phyloP scores from a whole-genome alignment of 192 early-diverging fungal genomes.

The Radiomyces spectabilis region DNA sequence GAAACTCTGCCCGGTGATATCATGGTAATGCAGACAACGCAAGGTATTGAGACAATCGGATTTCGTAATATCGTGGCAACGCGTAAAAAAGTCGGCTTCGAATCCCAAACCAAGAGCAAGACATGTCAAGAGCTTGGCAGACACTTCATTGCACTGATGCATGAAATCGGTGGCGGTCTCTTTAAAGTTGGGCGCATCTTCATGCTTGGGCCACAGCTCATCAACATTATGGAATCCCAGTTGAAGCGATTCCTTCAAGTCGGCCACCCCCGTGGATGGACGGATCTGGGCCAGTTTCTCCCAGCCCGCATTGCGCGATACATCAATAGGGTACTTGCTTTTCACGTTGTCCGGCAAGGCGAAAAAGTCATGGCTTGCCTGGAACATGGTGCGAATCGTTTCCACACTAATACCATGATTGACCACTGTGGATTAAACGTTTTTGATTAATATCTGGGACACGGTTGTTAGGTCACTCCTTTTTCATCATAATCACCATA shows the following conservation, averaged over 20 bases:
- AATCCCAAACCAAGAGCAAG: conserved; percentile 4
- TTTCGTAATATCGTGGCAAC: conserved; percentile 1
- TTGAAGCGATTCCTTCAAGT: conserved; percentile 10
- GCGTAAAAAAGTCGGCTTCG: conserved; percentile 5
- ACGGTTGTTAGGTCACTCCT: background rate
- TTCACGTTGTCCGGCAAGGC: conserved; percentile 8
- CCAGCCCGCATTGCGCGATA: conserved; percentile 6
- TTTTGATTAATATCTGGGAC: background rate
- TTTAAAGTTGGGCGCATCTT: conserved; percentile 4
- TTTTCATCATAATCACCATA: background rate
- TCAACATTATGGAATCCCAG: conserved; percentile 8
- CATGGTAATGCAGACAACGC: conserved; percentile 9
- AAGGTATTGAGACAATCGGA: conserved; percentile 4
- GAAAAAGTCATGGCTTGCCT: conserved; percentile 8
- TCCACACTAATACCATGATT: conserved; percentile 2
- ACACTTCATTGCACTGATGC: conserved; percentile 8
- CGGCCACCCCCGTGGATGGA: conserved; percentile 9
- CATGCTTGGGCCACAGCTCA: conserved; percentile 7
- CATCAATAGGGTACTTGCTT: background rate
- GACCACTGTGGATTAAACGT: background rate
- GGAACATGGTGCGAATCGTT: conserved; percentile 12
- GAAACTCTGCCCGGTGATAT: conserved; percentile 8
- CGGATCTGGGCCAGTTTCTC: conserved; percentile 8
- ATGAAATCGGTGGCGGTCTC: background rate
- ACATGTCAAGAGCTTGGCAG: conserved; percentile 2